A percentile compares a stretch with the other conserved stretches of the same genome.
Evolutionary conservation across 495 filamentous ascomycete genomes (phyloP).

Genomic region (Aspergillus ostianus): DNA sequence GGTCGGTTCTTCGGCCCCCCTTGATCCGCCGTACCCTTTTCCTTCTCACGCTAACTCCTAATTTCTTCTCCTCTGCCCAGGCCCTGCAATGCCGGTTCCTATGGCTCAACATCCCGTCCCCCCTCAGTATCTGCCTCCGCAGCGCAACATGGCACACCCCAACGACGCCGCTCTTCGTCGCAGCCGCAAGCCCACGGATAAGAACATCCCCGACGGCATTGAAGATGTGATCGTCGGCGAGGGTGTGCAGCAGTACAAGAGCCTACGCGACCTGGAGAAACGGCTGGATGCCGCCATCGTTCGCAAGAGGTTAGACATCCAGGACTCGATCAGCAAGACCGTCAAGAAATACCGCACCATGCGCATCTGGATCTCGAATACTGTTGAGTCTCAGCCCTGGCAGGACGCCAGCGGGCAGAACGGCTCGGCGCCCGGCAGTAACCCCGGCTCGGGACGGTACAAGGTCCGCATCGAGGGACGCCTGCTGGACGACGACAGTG

Average conservation of each 20-base stretch:
- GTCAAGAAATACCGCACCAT: conserved; percentile 81
- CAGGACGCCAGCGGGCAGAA: conserved; percentile 56
- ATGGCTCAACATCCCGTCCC: conserved; percentile 43
- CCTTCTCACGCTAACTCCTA: conserved; percentile 13
- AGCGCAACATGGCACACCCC: conserved; percentile 40
- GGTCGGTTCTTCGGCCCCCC: conserved; percentile 28
- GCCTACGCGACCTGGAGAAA: conserved; percentile 82
- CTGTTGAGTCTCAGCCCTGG: conserved; percentile 92
- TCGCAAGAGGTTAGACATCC: conserved; percentile 86
- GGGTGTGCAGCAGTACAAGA: conserved; percentile 76
- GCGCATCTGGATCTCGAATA: conserved; percentile 95
- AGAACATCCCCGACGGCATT: conserved; percentile 85
- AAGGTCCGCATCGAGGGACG: conserved; percentile 90
- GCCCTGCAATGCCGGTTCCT: conserved; percentile 37
- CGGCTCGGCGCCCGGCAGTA: conserved; percentile 25
- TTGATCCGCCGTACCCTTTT: conserved; percentile 8
- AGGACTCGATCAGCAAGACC: conserved; percentile 76
- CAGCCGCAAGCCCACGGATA: conserved; percentile 87
- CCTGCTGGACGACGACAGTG: conserved; percentile 73
- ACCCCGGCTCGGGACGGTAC: conserved; percentile 61
- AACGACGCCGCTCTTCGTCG: conserved; percentile 64
- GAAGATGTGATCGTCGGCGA: conserved; percentile 79
- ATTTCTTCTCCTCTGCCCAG: conserved; percentile 10
- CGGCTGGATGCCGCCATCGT: conserved; percentile 92
- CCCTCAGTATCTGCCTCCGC: conserved; percentile 41